phyloP scores from a whole-genome alignment of 2,329 filamentous ascomycete genomes.

The Fusarium sp. region DNA sequence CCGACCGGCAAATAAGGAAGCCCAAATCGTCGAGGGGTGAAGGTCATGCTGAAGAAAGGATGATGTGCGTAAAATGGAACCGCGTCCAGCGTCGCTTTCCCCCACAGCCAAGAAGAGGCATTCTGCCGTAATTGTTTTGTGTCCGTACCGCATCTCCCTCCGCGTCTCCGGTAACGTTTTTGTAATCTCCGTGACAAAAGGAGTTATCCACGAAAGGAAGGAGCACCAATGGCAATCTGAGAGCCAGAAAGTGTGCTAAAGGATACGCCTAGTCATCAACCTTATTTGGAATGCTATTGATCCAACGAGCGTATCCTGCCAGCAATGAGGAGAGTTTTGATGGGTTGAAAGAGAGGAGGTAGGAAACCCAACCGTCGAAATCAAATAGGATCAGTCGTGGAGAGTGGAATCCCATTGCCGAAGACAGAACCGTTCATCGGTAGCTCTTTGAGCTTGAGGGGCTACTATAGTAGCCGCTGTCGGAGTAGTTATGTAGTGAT shows the following conservation, averaged over 20 bases:
- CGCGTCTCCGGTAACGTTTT: constrained; percentile 53
- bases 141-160: constrained; percentile 48
- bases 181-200: constrained; percentile 37
- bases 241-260: constrained; percentile 19
- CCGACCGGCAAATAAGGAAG: constrained; percentile 16
- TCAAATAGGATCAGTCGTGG: constrained; percentile 60
- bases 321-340: constrained; percentile 65
- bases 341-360: constrained; percentile 63
- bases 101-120: constrained; percentile 19
- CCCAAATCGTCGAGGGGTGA: constrained; percentile 5
- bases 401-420: constrained; percentile 60
- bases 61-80: constrained; percentile 2
- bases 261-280: constrained; percentile 25
- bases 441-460: constrained; percentile 61
- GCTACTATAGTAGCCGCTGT: constrained; percentile 68
- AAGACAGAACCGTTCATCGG: constrained; percentile 69
- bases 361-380: constrained; percentile 62
- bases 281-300: constrained; percentile 54
- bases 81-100: constrained; percentile 8
- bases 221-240: constrained; percentile 11
- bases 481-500: constrained; percentile 61
- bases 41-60: constrained; percentile 29
- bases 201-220: constrained; percentile 14
- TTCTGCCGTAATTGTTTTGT: constrained; percentile 38
- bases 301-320: constrained; percentile 59